A percentile compares a stretch with the other conserved stretches of the same genome.
Conservation (phyloP, 208 protist genomes). For the Acanthamoeba royreba region DNA sequence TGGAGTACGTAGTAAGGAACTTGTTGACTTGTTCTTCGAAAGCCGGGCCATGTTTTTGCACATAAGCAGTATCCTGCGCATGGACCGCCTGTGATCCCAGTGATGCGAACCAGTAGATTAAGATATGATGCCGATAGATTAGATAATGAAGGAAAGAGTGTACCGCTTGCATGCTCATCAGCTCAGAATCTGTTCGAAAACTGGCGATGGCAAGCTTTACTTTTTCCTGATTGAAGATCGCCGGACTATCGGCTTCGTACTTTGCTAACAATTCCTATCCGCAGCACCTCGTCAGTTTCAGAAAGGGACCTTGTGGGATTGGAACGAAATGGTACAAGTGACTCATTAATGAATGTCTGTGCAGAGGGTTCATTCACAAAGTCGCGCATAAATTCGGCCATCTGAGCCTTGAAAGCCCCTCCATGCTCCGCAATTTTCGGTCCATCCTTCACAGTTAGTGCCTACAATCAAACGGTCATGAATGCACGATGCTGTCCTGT, state of each 20-base stretch:
- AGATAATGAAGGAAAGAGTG: too few relatives aligned
- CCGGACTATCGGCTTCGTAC: not conserved
- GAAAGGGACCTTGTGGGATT: too few relatives aligned
- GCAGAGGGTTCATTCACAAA: not conserved
- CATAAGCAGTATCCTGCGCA: not conserved
- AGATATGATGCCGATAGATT: too few relatives aligned
- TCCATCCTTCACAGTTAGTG: too few relatives aligned
- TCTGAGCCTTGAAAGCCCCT: not conserved
- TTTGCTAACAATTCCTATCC: not conserved
- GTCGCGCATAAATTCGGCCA: not conserved
- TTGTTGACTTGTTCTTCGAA: not conserved
- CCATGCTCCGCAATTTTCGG: not conserved
- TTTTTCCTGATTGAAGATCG: not conserved
- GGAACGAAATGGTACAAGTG: too few relatives aligned
- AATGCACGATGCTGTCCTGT: too few relatives aligned
- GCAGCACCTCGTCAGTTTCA: not conserved
- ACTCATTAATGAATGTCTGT: not conserved
- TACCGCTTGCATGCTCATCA: not conserved
- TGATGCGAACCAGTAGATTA: too few relatives aligned
- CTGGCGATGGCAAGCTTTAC: not conserved
- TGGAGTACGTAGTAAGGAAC: not conserved
- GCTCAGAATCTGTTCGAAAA: not conserved
- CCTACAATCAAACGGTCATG: too few relatives aligned
- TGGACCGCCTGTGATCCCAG: not conserved
- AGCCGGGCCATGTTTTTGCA: not conserved